Evolutionary conservation across 208 protist species (phyloP), one percentile per base, ranked within the genome.

Genomic region (Trypanosoma cruzi): DNA sequence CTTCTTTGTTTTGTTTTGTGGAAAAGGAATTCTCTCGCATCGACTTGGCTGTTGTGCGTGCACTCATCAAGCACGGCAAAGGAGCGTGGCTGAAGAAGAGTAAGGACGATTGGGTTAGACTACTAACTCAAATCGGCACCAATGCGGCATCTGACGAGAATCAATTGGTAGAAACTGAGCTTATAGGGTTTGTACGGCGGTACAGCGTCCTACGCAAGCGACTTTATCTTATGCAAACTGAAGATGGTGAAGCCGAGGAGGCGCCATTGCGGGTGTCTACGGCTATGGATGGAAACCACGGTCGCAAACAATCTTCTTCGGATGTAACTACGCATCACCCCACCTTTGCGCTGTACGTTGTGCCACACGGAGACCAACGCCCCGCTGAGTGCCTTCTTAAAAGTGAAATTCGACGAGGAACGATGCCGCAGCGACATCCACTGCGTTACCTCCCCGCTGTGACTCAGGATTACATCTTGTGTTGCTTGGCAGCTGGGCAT

Each of bases 1-100:
- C 34, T 8, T 58, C 28, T 59, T 55, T 79, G 5, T 77, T 93
- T 60, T 95, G 90, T 70, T 88, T 92, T 44, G 54, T 88, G n/a
- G 85, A 93, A 14, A 77, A 81, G 29, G 81, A 89, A 1, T 95
- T 86, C 68, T 73, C 76, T 11, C 82, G 87, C 13, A 65, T 83
- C 8, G 84, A 88, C 28, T 63, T 88, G 64, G 84, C 77, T 6
- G 83, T 92, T 52, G 77, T 82, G 29, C 87, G 90, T 8, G 87
- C 82, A 5, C 78, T 95, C 8, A 71, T 92, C n/a, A 86, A 87
- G 28, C 68, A 84, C 46, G 85, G 90, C 29, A 77, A 80, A 26
- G 90, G 87, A 0, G 24, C 28, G 4, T 85, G 74, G 29, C 64
- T 84, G 46, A 95, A 95, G 76, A 68, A 81, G 29, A 76, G 65